These are phyloP conservation scores for Volvox carteri DNA, from an alignment of 163 green algal genomes.

Conservation along the genomic window DNA sequence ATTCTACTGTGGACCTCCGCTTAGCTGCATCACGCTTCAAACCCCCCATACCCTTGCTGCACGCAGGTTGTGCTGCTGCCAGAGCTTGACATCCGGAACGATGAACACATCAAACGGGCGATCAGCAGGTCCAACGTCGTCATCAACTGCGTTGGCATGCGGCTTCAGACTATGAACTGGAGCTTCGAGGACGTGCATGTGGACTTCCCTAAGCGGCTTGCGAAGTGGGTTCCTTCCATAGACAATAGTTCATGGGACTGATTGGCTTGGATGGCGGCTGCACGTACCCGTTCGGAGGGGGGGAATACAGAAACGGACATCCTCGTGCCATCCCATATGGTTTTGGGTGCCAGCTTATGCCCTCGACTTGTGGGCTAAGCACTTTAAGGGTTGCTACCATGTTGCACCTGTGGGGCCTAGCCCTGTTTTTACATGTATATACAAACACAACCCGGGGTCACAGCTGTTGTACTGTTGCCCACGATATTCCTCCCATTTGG, in stretches of 20 bases:
- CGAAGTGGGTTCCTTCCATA: constrained; percentile 58
- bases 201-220: constrained; percentile 79
- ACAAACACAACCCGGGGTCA: too few relatives aligned
- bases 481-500: too few relatives aligned
- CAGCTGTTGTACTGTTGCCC: too few relatives aligned
- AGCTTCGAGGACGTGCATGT: constrained; percentile 91
- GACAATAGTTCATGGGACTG: too few relatives aligned
- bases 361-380: too few relatives aligned
- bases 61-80: constrained; percentile 77
- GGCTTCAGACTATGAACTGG: constrained; percentile 96
- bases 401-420: too few relatives aligned
- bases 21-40: too few relatives aligned
- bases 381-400: too few relatives aligned
- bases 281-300: background rate
- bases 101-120: constrained; percentile 82
- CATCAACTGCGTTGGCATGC: constrained; percentile 94
- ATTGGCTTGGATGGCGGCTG: too few relatives aligned
- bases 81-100: constrained; percentile 88
- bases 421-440: too few relatives aligned
- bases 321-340: too few relatives aligned
- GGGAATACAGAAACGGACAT: background rate
- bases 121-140: constrained; percentile 93
- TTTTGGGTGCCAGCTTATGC: too few relatives aligned
- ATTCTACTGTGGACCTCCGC: background rate
- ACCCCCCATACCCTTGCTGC: background rate